These are phyloP conservation scores for Citropsis articulata DNA, from an alignment of 345 rosid species.

Conservation along the genomic window DNA sequence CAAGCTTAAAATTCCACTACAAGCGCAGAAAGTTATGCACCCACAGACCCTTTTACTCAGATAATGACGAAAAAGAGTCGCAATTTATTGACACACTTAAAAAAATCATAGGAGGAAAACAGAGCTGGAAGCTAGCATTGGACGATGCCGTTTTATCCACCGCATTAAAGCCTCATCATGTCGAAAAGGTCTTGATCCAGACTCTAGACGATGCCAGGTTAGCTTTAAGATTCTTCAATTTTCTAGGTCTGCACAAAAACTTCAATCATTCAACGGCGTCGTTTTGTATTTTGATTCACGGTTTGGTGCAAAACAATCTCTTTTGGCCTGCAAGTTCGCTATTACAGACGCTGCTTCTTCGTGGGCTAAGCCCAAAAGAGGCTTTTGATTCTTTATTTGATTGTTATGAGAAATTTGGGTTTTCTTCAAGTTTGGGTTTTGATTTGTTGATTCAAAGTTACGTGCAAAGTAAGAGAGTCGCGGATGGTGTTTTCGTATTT, in stretches of 20 bases:
- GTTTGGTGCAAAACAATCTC: slow-evolving; percentile 47
- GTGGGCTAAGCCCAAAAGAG: slow-evolving; percentile 52
- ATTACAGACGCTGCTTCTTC: slow-evolving; percentile 69
- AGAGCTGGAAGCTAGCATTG: slow-evolving; percentile 69
- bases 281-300: slow-evolving; percentile 75
- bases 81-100: slow-evolving; percentile 45
- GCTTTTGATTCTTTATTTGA: slow-evolving; percentile 48
- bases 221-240: slow-evolving; percentile 81
- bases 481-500: slow-evolving; percentile 54
- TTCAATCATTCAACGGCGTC: slow-evolving; percentile 70
- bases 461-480: slow-evolving; percentile 52
- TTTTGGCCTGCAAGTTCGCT: slow-evolving; percentile 95
- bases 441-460: slow-evolving; percentile 79
- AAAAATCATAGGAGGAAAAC: slow-evolving; percentile 57
- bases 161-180: slow-evolving; percentile 47
- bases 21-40: slow-evolving; percentile 25
- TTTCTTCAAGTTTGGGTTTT: slow-evolving; percentile 62
- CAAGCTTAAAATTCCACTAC: slow-evolving; percentile 16
- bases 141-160: slow-evolving; percentile 34
- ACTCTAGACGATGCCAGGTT: slow-evolving; percentile 71
- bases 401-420: slow-evolving; percentile 42
- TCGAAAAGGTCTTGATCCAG: slow-evolving; percentile 58
- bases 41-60: slow-evolving; percentile 15
- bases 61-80: slow-evolving; percentile 33
- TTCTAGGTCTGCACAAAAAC: slow-evolving; percentile 73